Evolutionary conservation across 2,329 filamentous ascomycete genomes (phyloP).

Genomic region (Fusarium bactridioides): DNA sequence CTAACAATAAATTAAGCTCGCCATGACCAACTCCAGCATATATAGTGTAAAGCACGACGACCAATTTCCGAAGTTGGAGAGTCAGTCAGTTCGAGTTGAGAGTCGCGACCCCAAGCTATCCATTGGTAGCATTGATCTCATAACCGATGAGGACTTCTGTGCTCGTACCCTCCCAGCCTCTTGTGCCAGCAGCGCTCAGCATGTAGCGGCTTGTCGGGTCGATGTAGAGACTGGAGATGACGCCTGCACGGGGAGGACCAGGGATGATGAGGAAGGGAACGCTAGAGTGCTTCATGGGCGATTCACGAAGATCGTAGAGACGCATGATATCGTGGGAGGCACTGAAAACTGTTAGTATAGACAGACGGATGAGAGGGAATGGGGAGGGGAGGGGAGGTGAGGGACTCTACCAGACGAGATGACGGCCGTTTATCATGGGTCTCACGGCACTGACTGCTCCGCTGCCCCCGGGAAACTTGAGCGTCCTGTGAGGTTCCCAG

Average conservation of each 20-base stretch:
- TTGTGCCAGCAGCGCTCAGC: constrained; percentile 88
- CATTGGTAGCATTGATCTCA: constrained; percentile 69
- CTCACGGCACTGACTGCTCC: constrained; percentile 88
- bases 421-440: constrained; percentile 90
- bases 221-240: constrained; percentile 85
- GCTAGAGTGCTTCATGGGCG: constrained; percentile 74
- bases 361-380: no score
- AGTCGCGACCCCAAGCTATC: neutral
- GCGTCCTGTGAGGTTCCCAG: constrained; percentile 76
- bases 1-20: neutral
- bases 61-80: neutral
- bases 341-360: constrained; percentile 52
- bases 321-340: constrained; percentile 93
- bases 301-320: constrained; percentile 84
- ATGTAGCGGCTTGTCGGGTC: constrained; percentile 91
- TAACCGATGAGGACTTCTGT: constrained; percentile 95
- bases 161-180: constrained; percentile 90
- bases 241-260: constrained; percentile 81
- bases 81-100: neutral
- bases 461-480: constrained; percentile 89
- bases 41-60: neutral
- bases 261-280: constrained; percentile 97
- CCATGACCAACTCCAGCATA: neutral
- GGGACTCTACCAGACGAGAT: constrained; percentile 75
- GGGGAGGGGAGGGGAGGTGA: no score